Evolutionary conservation across 2,329 filamentous ascomycete species (phyloP).

Genomic region (Fusarium setosum): DNA sequence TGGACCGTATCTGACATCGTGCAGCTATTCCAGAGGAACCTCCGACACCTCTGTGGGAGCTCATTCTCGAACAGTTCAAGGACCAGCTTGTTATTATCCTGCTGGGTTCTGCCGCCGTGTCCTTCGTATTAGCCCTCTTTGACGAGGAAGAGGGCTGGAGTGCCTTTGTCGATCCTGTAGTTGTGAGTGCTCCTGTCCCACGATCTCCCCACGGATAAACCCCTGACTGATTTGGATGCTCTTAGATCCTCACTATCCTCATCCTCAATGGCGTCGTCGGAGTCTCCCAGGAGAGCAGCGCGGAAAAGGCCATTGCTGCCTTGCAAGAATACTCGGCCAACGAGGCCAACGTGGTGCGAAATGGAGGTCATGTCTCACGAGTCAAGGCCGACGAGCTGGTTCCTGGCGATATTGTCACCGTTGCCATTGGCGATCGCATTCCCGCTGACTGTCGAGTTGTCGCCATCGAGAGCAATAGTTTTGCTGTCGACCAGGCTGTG

Average conservation of each 20-base stretch:
- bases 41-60: slow-evolving; percentile 94
- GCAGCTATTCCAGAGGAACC: slow-evolving; percentile 83
- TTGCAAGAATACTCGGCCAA: slow-evolving; percentile 99
- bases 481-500: slow-evolving; percentile 95
- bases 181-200: slow-evolving; percentile 70
- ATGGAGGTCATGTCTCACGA: slow-evolving; percentile 79
- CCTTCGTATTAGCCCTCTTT: slow-evolving; percentile 91
- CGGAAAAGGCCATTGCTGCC: slow-evolving; percentile 97
- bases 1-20: slow-evolving; percentile 20
- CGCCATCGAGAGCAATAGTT: slow-evolving; percentile 95
- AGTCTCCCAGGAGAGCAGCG: slow-evolving; percentile 98
- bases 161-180: slow-evolving; percentile 94
- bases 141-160: slow-evolving; percentile 96
- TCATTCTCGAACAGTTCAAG: slow-evolving; percentile 98
- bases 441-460: slow-evolving; percentile 94
- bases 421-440: slow-evolving; percentile 91
- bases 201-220: background rate
- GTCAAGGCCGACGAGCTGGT: slow-evolving; percentile 98
- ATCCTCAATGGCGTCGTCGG: slow-evolving; percentile 97
- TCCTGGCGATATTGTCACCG: slow-evolving; percentile 89
- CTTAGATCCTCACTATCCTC: slow-evolving; percentile 92
- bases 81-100: slow-evolving; percentile 97
- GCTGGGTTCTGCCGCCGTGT: slow-evolving; percentile 90
- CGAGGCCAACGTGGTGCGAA: slow-evolving; percentile 91
- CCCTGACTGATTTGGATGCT: slow-evolving; percentile 13